Base-by-base conservation (phyloP, 805 yeast species). In the Lipomyces yamanashiensis region DNA sequence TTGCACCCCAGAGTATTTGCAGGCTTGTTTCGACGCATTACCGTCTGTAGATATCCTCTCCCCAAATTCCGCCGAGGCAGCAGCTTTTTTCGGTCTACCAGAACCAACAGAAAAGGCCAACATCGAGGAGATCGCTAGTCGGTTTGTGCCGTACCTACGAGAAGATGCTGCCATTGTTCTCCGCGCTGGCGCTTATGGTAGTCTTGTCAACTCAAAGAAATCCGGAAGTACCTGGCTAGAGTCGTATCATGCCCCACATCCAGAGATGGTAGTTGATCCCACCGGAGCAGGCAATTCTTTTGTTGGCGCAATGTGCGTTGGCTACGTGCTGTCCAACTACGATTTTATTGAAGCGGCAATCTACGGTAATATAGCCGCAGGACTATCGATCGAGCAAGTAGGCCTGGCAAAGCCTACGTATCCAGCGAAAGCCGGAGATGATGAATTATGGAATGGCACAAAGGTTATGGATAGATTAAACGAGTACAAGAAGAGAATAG, bases 261-360 rank as follows among this genome's bases (percentile, higher is more conserved):
- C 76, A 21, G 70, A 71, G 2, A 74, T 74, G 54, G 92, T 92
- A 0, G 79, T 89, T 1, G 98, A 92, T 74, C 96, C 97, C 1
- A 92, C 98, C 0, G 98, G 98, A 0, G 97, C 96, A 17, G 98
- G 98, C 0, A 96, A 92, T 72, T 82, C 96, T 0, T 92, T 88
- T 73, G 84, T 90, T 57, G 98, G 97, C 0, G 96, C 89, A 0
- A 83, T 91, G 60, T 83, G 87, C 9, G 77, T 87, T 1, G 95
- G 86, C 0, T 84, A 82, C 67, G 77, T 82, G 0, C 73, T 86
- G 15, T 39, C 57, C 7, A 56, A 56, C 76, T 84, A 67, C 47
- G 75, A 37, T 75, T 79, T 43, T 78, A 84, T 74, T 79, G 71
- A 75, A 0, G 74, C 81, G 9, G 89, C 87, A 0, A 76, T 87